These are phyloP conservation scores for Gentiana macrophylla DNA, from an alignment of 257 asterid genomes.

Conservation along the genomic window DNA sequence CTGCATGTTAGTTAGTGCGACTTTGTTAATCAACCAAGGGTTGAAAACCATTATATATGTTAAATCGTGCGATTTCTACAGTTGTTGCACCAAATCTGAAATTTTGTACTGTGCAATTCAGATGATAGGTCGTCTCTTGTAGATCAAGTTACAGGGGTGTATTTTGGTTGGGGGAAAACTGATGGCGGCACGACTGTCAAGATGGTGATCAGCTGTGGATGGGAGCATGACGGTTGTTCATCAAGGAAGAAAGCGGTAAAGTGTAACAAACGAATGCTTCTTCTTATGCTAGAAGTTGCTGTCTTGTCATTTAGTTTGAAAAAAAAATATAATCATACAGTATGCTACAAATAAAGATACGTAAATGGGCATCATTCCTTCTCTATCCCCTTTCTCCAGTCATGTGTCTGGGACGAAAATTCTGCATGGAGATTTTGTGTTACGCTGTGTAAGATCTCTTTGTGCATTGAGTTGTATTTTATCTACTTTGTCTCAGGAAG, in stretches of 20 bases:
- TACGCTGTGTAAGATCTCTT: too few relatives aligned
- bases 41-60: neutral
- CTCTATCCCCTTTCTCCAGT: neutral
- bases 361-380: too few relatives aligned
- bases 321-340: too few relatives aligned
- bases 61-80: neutral
- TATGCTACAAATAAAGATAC: too few relatives aligned
- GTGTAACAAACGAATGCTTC: conserved; percentile 16
- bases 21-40: neutral
- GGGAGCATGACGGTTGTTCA: conserved; percentile 33
- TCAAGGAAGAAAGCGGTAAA: conserved; percentile 46
- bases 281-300: neutral
- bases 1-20: too few relatives aligned
- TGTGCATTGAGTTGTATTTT: neutral
- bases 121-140: conserved; percentile 48
- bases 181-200: conserved; percentile 32
- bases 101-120: conserved; percentile 16
- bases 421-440: too few relatives aligned
- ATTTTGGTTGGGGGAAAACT: conserved; percentile 68
- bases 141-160: conserved; percentile 64
- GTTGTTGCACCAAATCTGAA: conserved; percentile 3
- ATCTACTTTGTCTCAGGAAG: conserved; percentile 30
- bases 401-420: neutral
- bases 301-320: too few relatives aligned
- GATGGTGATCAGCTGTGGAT: conserved; percentile 52